Conservation (phyloP, 352 stramenopile genomes). For the Pythium diclinum region DNA sequence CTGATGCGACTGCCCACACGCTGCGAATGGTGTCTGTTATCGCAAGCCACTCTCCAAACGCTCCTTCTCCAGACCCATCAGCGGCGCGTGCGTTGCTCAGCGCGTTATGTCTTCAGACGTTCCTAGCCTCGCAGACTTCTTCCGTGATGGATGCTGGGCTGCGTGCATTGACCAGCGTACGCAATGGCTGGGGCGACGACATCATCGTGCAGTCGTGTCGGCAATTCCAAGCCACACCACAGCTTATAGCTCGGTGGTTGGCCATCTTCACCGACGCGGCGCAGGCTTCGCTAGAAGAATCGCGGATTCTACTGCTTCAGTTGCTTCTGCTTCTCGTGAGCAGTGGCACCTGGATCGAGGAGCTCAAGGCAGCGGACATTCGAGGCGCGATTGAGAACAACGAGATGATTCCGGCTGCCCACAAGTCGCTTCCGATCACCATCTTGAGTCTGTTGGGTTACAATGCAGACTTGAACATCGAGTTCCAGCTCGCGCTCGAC, state of each 20-base stretch:
- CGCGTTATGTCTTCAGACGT: constrained; percentile 11
- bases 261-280: constrained; percentile 34
- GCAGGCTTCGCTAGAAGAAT: constrained; percentile 20
- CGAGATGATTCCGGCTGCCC: constrained; percentile 37
- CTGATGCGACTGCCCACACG: constrained; percentile 3
- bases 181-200: constrained; percentile 28
- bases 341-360: constrained; percentile 43
- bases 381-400: constrained; percentile 60
- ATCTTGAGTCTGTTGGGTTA: constrained; percentile 68
- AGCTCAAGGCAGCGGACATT: constrained; percentile 52
- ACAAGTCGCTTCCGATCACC: constrained; percentile 58
- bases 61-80: background rate
- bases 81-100: background rate
- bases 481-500: constrained; percentile 47
- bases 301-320: constrained; percentile 46
- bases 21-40: constrained; percentile 13
- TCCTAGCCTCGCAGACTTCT: background rate
- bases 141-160: constrained; percentile 11
- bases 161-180: constrained; percentile 6
- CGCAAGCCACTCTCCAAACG: background rate
- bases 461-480: constrained; percentile 62
- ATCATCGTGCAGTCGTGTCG: constrained; percentile 31
- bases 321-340: constrained; percentile 56
- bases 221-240: constrained; percentile 16
- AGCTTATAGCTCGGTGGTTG: constrained; percentile 38